phyloP scores from a whole-genome alignment of 2,329 filamentous ascomycete genomes.

The Magnaporthiopsis incrustans region DNA sequence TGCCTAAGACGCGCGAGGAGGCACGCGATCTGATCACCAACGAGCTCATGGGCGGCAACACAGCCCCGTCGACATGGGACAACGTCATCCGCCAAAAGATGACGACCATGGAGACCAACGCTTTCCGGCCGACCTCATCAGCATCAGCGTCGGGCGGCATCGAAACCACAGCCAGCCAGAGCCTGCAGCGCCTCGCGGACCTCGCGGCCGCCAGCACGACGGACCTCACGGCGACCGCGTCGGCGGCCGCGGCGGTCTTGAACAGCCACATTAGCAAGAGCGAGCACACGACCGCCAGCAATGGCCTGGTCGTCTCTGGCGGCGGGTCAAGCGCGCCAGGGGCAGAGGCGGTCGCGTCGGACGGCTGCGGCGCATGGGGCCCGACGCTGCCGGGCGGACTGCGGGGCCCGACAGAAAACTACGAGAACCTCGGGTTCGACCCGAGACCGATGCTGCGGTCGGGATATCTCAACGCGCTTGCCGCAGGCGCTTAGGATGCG shows the following conservation, averaged over 20 bases:
- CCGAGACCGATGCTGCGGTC: slow-evolving; percentile 27
- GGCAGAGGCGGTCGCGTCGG: background rate
- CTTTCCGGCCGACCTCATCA: slow-evolving; percentile 14
- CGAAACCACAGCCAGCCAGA: slow-evolving; percentile 38
- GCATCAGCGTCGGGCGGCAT: slow-evolving; percentile 10
- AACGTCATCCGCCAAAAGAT: slow-evolving; percentile 45
- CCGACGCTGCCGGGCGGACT: background rate
- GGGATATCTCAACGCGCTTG: slow-evolving; percentile 27
- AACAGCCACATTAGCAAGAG: slow-evolving; percentile 12
- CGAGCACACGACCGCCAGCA: slow-evolving; percentile 4
- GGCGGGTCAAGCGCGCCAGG: background rate
- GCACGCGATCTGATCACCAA: slow-evolving; percentile 46
- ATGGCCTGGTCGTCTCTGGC: slow-evolving; percentile 14
- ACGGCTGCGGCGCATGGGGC: too few species aligned
- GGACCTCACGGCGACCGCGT: slow-evolving; percentile 16
- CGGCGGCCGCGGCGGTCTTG: slow-evolving; percentile 10
- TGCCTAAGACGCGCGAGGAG: slow-evolving; percentile 37
- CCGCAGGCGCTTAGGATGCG: background rate
- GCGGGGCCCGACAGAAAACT: slow-evolving; percentile 20
- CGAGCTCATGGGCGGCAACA: slow-evolving; percentile 46
- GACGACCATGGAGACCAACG: slow-evolving; percentile 23
- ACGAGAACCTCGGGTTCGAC: slow-evolving; percentile 35
- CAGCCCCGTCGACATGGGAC: slow-evolving; percentile 48
- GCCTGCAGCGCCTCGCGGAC: slow-evolving; percentile 39
- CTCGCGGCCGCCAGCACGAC: slow-evolving; percentile 34